A percentile compares a stretch with the other conserved stretches of the same genome.
These are phyloP conservation scores for Geotrichum reessii DNA, from an alignment of 1,139 yeast species.

Conservation along the genomic window DNA sequence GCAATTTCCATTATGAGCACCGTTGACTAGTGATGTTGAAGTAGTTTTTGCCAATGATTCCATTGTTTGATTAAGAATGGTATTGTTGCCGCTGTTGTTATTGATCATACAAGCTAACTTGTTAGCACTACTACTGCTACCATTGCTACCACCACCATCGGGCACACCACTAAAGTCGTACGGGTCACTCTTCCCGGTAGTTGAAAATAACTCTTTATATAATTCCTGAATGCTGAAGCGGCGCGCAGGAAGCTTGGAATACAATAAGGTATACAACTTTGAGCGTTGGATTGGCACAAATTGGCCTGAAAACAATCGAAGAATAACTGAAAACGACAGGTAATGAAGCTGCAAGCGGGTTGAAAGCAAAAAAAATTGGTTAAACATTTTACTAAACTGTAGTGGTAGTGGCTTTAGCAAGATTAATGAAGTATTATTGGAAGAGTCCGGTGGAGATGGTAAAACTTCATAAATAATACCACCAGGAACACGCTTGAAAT, in stretches of 20 bases:
- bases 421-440: constrained; percentile 24
- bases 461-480: constrained; percentile 52
- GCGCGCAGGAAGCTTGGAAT: constrained; percentile 44
- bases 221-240: constrained; percentile 22
- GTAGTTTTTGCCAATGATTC: not conserved
- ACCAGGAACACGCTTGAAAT: constrained; percentile 83
- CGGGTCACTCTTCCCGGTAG: not conserved
- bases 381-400: constrained; percentile 42
- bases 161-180: not conserved
- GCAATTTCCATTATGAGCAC: not conserved
- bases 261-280: constrained; percentile 44
- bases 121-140: not conserved
- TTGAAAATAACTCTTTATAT: constrained; percentile 20
- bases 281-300: constrained; percentile 45
- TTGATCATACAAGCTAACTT: not conserved
- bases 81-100: not conserved
- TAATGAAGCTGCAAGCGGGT: constrained; percentile 41
- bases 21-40: not conserved
- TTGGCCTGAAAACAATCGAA: constrained; percentile 42
- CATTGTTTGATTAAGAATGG: not conserved
- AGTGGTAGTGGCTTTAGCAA: constrained; percentile 44
- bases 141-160: not conserved
- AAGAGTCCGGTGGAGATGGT: constrained; percentile 1
- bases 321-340: constrained; percentile 40
- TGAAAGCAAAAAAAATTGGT: constrained; percentile 43